Conservation (phyloP, 352 stramenopile genomes). For the Hyaloperonospora arabidopsidis region DNA sequence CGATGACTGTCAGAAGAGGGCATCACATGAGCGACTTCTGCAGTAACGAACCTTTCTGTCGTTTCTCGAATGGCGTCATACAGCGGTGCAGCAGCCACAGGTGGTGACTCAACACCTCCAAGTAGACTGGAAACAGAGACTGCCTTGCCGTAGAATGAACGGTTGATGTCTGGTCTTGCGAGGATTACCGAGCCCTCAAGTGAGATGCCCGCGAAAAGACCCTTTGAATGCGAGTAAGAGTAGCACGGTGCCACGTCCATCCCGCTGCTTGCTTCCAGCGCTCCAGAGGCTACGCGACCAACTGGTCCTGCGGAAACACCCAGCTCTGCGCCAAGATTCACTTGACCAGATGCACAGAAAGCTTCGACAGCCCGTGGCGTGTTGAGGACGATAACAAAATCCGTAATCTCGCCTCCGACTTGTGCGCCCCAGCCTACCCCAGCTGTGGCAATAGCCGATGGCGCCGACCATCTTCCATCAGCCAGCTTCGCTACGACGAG, state of each 20-base stretch:
- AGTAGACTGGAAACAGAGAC: slow-evolving; percentile 68
- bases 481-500: slow-evolving; percentile 89
- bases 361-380: slow-evolving; percentile 77
- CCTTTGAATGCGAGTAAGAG: slow-evolving; percentile 88
- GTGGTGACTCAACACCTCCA: slow-evolving; percentile 62
- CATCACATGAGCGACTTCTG: neutral
- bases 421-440: slow-evolving; percentile 87
- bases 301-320: slow-evolving; percentile 83
- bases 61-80: slow-evolving; percentile 76
- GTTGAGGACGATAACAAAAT: slow-evolving; percentile 93
- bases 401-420: slow-evolving; percentile 88
- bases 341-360: slow-evolving; percentile 77
- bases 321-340: slow-evolving; percentile 88
- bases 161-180: slow-evolving; percentile 86
- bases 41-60: slow-evolving; percentile 48
- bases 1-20: slow-evolving; percentile 2
- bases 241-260: slow-evolving; percentile 85
- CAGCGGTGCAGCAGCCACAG: slow-evolving; percentile 69
- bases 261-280: slow-evolving; percentile 63
- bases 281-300: slow-evolving; percentile 77
- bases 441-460: slow-evolving; percentile 89
- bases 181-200: slow-evolving; percentile 87
- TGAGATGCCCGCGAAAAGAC: slow-evolving; percentile 84
- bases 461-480: slow-evolving; percentile 92
- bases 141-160: slow-evolving; percentile 86